Conservation (phyloP, 805 yeast species). For the Saccharomycopsis fodiens region DNA sequence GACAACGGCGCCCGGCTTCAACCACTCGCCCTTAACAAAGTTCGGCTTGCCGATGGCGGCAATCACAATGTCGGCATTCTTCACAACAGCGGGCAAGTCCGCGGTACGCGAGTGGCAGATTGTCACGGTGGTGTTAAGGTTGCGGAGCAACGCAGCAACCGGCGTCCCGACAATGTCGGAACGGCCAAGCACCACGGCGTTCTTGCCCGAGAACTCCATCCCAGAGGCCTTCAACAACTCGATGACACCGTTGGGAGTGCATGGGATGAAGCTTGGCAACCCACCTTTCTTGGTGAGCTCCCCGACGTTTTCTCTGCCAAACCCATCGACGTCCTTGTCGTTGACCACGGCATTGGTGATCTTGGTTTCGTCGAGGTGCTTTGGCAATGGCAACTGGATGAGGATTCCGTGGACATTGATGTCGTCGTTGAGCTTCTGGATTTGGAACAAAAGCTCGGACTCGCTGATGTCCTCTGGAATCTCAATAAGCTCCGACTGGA, state of each 20-base stretch:
- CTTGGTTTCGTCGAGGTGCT: constrained; percentile 57
- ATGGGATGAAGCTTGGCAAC: constrained; percentile 62
- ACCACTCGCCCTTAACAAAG: constrained; percentile 70
- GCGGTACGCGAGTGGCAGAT: constrained; percentile 62
- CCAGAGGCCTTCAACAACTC: constrained; percentile 52
- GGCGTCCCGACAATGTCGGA: constrained; percentile 85
- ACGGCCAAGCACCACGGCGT: constrained; percentile 81
- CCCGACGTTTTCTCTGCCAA: constrained; percentile 71
- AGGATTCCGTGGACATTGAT: constrained; percentile 60
- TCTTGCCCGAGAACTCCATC: constrained; percentile 50
- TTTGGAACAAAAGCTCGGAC: constrained; percentile 44
- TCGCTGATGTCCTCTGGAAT: constrained; percentile 52
- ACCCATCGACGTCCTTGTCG: constrained; percentile 77
- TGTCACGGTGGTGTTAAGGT: constrained; percentile 71
- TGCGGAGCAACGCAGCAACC: constrained; percentile 60
- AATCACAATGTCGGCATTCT: constrained; percentile 66
- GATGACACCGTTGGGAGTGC: constrained; percentile 80
- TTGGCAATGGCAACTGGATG: constrained; percentile 72
- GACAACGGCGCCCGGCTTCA: constrained; percentile 51
- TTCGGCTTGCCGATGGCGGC: constrained; percentile 70
- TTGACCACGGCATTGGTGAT: constrained; percentile 61
- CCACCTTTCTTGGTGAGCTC: constrained; percentile 72
- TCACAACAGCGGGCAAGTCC: constrained; percentile 42
- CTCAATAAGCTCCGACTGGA: constrained; percentile 52
- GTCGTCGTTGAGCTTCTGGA: constrained; percentile 51